Evolutionary conservation across 1,284 basidiomycete genomes (phyloP).

Genomic region (Puccinia triticina): DNA sequence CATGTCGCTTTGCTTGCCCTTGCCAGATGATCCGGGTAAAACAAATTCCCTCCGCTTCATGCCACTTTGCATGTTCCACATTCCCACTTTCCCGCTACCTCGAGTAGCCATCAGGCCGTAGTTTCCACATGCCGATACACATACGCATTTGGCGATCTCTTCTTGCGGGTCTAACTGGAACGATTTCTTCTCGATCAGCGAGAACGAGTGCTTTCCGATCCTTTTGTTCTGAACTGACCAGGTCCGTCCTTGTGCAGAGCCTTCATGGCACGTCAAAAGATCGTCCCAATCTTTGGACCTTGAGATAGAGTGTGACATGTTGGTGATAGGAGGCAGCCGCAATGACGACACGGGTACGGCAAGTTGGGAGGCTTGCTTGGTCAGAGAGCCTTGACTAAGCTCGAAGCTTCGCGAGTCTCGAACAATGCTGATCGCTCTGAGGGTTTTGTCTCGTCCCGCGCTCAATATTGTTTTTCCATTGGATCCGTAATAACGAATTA

Average conservation of each 20-base stretch:
- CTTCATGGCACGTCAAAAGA: constrained; percentile 82
- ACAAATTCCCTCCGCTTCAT: constrained; percentile 76
- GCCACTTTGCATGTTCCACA: constrained; percentile 98
- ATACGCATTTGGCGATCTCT: constrained; percentile 67
- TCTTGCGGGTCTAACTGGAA: constrained; percentile 66
- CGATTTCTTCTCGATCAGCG: constrained; percentile 52
- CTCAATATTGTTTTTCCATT: constrained; percentile 93
- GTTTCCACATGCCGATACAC: constrained; percentile 92
- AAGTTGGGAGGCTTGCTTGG: constrained; percentile 78
- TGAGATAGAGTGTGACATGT: constrained; percentile 76
- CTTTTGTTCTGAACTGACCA: constrained; percentile 85
- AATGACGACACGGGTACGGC: constrained; percentile 77
- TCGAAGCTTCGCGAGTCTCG: constrained; percentile 91
- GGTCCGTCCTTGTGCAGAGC: constrained; percentile 75
- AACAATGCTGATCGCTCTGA: constrained; percentile 88
- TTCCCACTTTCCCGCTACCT: constrained; percentile 71
- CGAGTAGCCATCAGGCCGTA: constrained; percentile 85
- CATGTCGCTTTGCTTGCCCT: constrained; percentile 61
- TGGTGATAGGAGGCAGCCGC: constrained; percentile 71
- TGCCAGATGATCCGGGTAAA: constrained; percentile 68
- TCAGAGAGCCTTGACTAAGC: constrained; percentile 87
- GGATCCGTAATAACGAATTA: constrained; percentile 91
- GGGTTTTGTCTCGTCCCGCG: constrained; percentile 76
- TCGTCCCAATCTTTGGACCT: constrained; percentile 97
- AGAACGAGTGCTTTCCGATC: constrained; percentile 70